Evolutionary conservation across 495 filamentous ascomycete genomes (phyloP).

Genomic region (Aspergillus conjunctus): DNA sequence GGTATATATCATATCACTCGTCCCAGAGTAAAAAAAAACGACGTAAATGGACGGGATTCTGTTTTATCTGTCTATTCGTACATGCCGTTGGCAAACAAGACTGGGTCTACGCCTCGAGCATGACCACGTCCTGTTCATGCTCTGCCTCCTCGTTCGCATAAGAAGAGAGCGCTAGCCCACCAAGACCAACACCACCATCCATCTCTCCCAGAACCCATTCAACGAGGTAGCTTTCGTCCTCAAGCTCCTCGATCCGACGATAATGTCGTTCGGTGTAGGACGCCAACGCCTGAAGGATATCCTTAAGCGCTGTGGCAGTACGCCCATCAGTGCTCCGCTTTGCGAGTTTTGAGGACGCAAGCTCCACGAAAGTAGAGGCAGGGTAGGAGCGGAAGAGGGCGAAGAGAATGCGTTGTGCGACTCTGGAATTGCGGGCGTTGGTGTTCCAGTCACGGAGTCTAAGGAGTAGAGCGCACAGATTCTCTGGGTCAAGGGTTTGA

Average conservation of each 20-base stretch:
- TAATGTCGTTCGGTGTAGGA: conserved; percentile 93
- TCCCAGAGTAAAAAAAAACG: conserved; percentile 19
- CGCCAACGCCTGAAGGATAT: conserved; percentile 78
- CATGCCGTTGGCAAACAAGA: conserved; percentile 9
- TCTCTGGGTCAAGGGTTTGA: conserved; percentile 72
- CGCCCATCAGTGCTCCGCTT: conserved; percentile 38
- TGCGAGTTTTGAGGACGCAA: conserved; percentile 52
- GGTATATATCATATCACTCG: conserved; percentile 18
- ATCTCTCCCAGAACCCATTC: conserved; percentile 92
- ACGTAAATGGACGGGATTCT: conserved; percentile 13
- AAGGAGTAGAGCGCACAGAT: conserved; percentile 76
- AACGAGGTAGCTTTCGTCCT: conserved; percentile 93
- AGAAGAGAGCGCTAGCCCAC: conserved; percentile 33
- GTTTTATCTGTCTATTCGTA: conserved; percentile 23
- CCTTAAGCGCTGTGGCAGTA: conserved; percentile 68
- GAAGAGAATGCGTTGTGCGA: conserved; percentile 85
- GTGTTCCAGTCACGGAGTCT: conserved; percentile 95
- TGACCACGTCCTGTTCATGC: conserved; percentile 49
- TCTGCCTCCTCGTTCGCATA: conserved; percentile 33
- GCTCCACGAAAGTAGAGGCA: conserved; percentile 68
- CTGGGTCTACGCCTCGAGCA: conserved; percentile 40
- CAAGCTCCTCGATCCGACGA: conserved; percentile 78
- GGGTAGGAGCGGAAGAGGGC: conserved; percentile 78
- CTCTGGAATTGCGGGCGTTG: conserved; percentile 79
- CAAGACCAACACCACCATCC: conserved; percentile 64